A percentile compares a stretch with the other conserved stretches of the same genome.
These are phyloP conservation scores for Rhizophora mangle DNA, from an alignment of 345 rosid genomes.

Conservation along the genomic window DNA sequence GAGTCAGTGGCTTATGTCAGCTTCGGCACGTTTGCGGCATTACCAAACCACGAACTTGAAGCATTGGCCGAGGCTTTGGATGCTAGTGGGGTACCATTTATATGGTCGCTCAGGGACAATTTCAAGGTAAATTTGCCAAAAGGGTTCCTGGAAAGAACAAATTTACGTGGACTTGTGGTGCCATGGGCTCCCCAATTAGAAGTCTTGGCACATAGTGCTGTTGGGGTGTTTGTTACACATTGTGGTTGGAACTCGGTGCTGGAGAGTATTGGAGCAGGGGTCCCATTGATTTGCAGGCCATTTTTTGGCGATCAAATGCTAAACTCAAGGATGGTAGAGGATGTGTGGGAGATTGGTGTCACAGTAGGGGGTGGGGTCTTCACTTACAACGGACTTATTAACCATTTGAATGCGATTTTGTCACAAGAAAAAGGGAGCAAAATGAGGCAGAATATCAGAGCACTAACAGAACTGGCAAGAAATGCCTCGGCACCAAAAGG, in stretches of 20 bases:
- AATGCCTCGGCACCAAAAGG: slow-evolving; percentile 22
- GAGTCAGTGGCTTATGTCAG: slow-evolving; percentile 40
- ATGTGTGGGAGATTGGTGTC: slow-evolving; percentile 30
- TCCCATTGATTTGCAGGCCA: slow-evolving; percentile 41
- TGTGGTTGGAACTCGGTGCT: slow-evolving; percentile 41
- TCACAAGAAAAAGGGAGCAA: slow-evolving; percentile 20
- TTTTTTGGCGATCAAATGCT: slow-evolving; percentile 40
- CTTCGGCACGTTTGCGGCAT: slow-evolving; percentile 36
- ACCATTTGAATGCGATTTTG: slow-evolving; percentile 12
- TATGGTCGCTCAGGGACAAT: slow-evolving; percentile 39
- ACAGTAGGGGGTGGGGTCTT: slow-evolving; percentile 17
- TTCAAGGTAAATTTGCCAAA: slow-evolving; percentile 27
- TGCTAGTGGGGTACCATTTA: slow-evolving; percentile 22
- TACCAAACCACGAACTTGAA: slow-evolving; percentile 30
- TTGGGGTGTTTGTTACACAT: slow-evolving; percentile 36
- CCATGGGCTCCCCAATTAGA: slow-evolving; percentile 41
- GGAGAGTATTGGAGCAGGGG: slow-evolving; percentile 36
- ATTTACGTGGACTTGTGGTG: slow-evolving; percentile 28
- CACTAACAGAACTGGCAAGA: slow-evolving; percentile 10
- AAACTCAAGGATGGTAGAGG: slow-evolving; percentile 32
- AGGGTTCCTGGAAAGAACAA: slow-evolving; percentile 35
- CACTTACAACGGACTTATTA: slow-evolving; percentile 17
- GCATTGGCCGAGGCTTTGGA: slow-evolving; percentile 41
- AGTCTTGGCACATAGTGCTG: slow-evolving; percentile 21
- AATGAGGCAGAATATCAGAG: slow-evolving; percentile 19